Percentiles rank a stretch among this genome's conserved stretches.
phyloP scores from a whole-genome alignment of 1,284 basidiomycete species.

The Cryptococcus maquisensis region DNA sequence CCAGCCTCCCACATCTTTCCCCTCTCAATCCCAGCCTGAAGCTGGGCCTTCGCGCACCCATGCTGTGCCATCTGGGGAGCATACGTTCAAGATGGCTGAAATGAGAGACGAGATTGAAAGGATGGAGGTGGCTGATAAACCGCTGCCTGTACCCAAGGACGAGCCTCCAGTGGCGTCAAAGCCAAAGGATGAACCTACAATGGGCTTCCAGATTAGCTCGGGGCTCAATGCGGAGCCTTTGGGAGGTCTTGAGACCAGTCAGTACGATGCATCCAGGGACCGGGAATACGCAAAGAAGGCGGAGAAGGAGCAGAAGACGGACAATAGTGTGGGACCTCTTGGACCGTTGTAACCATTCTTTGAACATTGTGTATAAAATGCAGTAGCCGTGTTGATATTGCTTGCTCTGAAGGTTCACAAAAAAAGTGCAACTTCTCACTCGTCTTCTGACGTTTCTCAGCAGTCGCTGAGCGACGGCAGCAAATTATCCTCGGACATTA shows the following conservation, averaged over 20 bases:
- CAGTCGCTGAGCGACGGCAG: too few relatives aligned
- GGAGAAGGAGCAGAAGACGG: constrained; percentile 1
- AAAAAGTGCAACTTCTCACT: too few relatives aligned
- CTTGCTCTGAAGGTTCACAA: too few relatives aligned
- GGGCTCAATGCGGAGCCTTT: not conserved
- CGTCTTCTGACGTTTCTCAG: too few relatives aligned
- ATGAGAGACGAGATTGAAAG: constrained; percentile 31
- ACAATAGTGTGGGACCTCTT: constrained; percentile 3
- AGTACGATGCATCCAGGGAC: not conserved
- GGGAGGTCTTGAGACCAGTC: not conserved
- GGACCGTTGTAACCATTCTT: constrained; percentile 22
- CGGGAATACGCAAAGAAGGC: constrained; percentile 6
- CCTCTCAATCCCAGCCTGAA: constrained; percentile 12
- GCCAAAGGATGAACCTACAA: too few relatives aligned
- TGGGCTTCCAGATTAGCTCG: not conserved
- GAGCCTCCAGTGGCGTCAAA: not conserved
- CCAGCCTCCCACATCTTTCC: constrained; percentile 38
- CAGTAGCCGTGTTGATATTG: too few relatives aligned
- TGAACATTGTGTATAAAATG: too few relatives aligned
- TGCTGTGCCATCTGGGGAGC: not conserved
- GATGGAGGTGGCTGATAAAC: constrained; percentile 31
- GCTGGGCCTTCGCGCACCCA: not conserved
- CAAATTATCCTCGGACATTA: too few relatives aligned
- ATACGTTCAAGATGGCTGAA: constrained; percentile 8
- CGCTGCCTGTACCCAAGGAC: constrained; percentile 31